These are phyloP conservation scores for Taphrina betulina DNA, from an alignment of 1,139 yeast species.

Conservation along the genomic window DNA sequence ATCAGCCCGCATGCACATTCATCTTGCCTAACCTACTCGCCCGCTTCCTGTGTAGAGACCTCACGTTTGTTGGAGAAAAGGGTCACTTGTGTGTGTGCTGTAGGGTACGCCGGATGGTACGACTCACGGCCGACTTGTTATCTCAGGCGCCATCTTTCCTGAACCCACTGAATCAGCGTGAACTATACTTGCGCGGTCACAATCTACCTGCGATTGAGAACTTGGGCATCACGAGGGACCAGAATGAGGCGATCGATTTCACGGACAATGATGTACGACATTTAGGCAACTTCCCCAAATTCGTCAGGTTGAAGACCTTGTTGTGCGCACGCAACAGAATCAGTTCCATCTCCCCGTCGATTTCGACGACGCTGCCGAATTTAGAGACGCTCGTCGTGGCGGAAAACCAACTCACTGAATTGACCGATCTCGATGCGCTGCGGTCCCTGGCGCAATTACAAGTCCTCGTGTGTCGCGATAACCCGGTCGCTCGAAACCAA, in stretches of 20 bases:
- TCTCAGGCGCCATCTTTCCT: slow-evolving; percentile 54
- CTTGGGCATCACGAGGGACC: slow-evolving; percentile 49
- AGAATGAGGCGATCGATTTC: slow-evolving; percentile 59
- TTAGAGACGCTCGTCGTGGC: slow-evolving; percentile 55
- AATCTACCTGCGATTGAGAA: slow-evolving; percentile 50
- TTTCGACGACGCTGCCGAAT: slow-evolving; percentile 49
- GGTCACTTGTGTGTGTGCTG: too few relatives aligned
- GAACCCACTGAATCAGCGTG: slow-evolving; percentile 51
- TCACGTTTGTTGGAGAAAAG: too few relatives aligned
- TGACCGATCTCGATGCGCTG: slow-evolving; percentile 49
- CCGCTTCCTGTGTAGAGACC: too few relatives aligned
- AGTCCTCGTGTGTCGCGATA: slow-evolving; percentile 57
- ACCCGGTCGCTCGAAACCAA: slow-evolving; percentile 57
- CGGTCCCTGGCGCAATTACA: slow-evolving; percentile 47
- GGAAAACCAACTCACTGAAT: slow-evolving; percentile 52
- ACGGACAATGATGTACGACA: slow-evolving; percentile 63
- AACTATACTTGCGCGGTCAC: slow-evolving; percentile 49
- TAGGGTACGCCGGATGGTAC: too few relatives aligned
- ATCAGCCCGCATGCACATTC: too few relatives aligned
- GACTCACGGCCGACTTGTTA: slow-evolving; percentile 52
- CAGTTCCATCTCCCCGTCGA: slow-evolving; percentile 45
- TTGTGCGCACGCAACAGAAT: slow-evolving; percentile 63
- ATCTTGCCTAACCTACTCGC: too few relatives aligned
- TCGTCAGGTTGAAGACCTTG: slow-evolving; percentile 52
- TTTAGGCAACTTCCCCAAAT: slow-evolving; percentile 55